Evolutionary conservation across 805 yeast species (phyloP).

Genomic region (Yarrowia osloensis): DNA sequence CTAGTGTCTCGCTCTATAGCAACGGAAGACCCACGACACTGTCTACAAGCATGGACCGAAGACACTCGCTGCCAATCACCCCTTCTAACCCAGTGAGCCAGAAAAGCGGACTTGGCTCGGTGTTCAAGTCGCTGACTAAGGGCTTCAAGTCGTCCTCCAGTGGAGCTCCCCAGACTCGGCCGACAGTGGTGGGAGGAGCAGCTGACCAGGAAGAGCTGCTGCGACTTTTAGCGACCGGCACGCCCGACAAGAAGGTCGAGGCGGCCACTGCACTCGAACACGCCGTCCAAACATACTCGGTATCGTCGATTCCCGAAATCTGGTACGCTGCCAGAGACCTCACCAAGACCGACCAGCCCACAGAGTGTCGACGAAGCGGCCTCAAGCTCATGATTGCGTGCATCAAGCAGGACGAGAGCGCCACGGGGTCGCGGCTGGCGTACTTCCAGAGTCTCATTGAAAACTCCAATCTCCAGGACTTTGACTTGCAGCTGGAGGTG

Average conservation of each 20-base stretch:
- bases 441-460: constrained; percentile 65
- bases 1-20: not conserved
- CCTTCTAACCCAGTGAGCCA: constrained; percentile 26
- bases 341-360: constrained; percentile 45
- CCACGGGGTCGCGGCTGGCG: constrained; percentile 52
- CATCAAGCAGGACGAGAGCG: constrained; percentile 53
- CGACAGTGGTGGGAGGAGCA: constrained; percentile 43
- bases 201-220: constrained; percentile 41
- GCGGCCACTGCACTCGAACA: constrained; percentile 56
- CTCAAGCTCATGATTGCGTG: constrained; percentile 58
- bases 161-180: constrained; percentile 32
- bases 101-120: constrained; percentile 35
- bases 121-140: constrained; percentile 39
- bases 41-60: not conserved
- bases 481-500: constrained; percentile 53
- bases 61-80: not conserved
- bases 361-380: constrained; percentile 51
- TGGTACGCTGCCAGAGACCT: constrained; percentile 70
- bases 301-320: constrained; percentile 65
- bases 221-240: constrained; percentile 35
- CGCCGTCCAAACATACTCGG: constrained; percentile 53
- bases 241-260: constrained; percentile 43
- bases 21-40: too few relatives aligned
- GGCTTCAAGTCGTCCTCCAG: constrained; percentile 38
- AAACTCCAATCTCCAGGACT: constrained; percentile 52